Evolutionary conservation across 345 rosid genomes (phyloP).

Genomic region (Orychophragmus violaceus): DNA sequence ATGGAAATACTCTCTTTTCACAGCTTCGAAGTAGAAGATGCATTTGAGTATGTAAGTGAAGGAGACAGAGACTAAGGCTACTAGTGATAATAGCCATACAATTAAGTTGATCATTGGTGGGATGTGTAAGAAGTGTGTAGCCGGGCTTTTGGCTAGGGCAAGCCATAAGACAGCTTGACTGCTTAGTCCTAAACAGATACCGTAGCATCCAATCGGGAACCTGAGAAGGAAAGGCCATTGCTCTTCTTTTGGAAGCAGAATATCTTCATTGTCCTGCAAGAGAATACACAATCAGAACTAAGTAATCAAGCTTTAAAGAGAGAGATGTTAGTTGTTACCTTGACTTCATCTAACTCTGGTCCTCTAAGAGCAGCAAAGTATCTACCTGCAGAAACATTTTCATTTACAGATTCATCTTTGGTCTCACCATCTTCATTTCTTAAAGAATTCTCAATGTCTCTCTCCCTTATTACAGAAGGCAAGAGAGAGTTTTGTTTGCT

Average conservation of each 20-base stretch:
- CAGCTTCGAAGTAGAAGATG: slow-evolving; percentile 90
- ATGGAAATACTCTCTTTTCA: slow-evolving; percentile 82
- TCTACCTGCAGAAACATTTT: slow-evolving; percentile 84
- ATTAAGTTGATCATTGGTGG: slow-evolving; percentile 57
- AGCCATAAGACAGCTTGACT: slow-evolving; percentile 91
- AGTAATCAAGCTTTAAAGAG: neutral
- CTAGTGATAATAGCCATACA: slow-evolving; percentile 63
- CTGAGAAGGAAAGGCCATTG: slow-evolving; percentile 90
- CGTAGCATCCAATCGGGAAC: slow-evolving; percentile 82
- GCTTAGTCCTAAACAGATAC: slow-evolving; percentile 87
- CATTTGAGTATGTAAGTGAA: slow-evolving; percentile 76
- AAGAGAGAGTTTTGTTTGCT: slow-evolving; percentile 77
- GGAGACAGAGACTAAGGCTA: slow-evolving; percentile 51
- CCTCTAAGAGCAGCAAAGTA: slow-evolving; percentile 97
- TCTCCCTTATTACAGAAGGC: slow-evolving; percentile 53
- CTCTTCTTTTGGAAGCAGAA: slow-evolving; percentile 85
- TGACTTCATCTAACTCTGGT: slow-evolving; percentile 92
- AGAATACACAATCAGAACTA: neutral
- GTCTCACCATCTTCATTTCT: slow-evolving; percentile 35
- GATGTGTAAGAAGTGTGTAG: slow-evolving; percentile 62
- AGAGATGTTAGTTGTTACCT: slow-evolving; percentile 41
- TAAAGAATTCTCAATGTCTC: slow-evolving; percentile 36
- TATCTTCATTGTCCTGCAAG: slow-evolving; percentile 74
- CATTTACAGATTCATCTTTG: slow-evolving; percentile 48
- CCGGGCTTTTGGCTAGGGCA: slow-evolving; percentile 65